phyloP scores from a whole-genome alignment of 2,329 filamentous ascomycete genomes.

The Diaporthe sp. region DNA sequence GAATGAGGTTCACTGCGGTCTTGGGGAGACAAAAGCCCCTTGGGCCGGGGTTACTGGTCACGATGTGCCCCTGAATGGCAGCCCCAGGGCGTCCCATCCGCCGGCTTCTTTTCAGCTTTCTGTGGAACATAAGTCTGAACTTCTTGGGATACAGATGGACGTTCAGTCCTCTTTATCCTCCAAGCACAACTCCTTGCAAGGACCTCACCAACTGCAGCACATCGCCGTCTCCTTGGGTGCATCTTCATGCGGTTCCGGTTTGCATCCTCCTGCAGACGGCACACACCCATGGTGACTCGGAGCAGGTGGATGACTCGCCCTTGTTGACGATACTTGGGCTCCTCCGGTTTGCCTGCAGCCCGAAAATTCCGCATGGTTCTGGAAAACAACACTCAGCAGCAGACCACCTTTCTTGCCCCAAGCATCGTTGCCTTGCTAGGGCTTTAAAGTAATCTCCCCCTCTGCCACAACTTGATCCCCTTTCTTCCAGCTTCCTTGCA shows the following conservation, averaged over 20 bases:
- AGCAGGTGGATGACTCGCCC: background rate
- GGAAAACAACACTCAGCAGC: background rate
- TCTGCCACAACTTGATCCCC: background rate
- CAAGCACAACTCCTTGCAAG: background rate
- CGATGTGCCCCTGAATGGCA: background rate
- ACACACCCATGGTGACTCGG: background rate
- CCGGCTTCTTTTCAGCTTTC: background rate
- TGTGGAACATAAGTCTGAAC: background rate
- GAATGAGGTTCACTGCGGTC: background rate
- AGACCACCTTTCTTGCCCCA: background rate
- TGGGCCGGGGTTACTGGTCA: background rate
- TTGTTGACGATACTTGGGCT: background rate
- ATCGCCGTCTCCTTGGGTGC: background rate
- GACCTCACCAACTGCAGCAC: background rate
- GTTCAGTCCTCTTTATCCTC: background rate
- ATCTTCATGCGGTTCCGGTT: background rate
- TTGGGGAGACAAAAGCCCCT: background rate
- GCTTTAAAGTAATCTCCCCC: background rate
- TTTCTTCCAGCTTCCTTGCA: background rate
- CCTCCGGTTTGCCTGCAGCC: background rate
- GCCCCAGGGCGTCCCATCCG: background rate
- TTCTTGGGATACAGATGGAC: background rate
- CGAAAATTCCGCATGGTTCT: background rate
- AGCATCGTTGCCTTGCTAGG: background rate
- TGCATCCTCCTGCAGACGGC: background rate